Evolutionary conservation across 495 filamentous ascomycete species (phyloP).

Genomic region (Aspergillus cristatus): DNA sequence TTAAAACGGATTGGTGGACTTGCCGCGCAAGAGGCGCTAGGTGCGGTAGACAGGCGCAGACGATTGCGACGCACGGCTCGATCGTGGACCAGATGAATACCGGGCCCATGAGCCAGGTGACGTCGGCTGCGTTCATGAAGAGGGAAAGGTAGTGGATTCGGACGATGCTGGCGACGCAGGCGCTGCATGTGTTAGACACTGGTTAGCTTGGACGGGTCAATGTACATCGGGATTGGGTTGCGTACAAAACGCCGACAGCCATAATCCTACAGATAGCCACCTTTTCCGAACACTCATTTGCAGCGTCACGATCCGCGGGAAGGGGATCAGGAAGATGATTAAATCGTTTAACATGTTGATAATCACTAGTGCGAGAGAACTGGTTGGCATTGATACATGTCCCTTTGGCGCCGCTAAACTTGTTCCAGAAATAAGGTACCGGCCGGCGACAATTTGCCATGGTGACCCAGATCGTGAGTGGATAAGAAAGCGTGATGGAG

Average conservation of each 20-base stretch:
- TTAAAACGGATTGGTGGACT: too few relatives aligned
- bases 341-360: constrained; percentile 35
- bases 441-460: too few relatives aligned
- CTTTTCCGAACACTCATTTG: constrained; percentile 24
- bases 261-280: constrained; percentile 15
- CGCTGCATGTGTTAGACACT: constrained; percentile 6
- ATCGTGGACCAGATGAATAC: constrained; percentile 15
- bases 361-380: constrained; percentile 13
- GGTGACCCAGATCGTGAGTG: constrained; percentile 6
- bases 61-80: constrained; percentile 14
- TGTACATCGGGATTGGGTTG: constrained; percentile 20
- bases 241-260: constrained; percentile 24
- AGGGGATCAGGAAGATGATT: constrained; percentile 31
- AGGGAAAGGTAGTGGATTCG: constrained; percentile 11
- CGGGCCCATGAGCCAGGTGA: constrained; percentile 13
- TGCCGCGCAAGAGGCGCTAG: constrained; percentile 9
- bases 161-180: constrained; percentile 16
- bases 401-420: constrained; percentile 6
- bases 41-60: constrained; percentile 17
- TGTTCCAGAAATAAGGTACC: constrained; percentile 10
- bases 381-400: constrained; percentile 8
- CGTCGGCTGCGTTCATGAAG: constrained; percentile 8
- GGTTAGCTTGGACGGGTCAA: too few relatives aligned
- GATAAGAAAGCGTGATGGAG: constrained; percentile 14
- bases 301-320: constrained; percentile 25